Base-by-base conservation (phyloP, 2,329 filamentous ascomycete species). In the Aspergillus pseudotamarii region DNA sequence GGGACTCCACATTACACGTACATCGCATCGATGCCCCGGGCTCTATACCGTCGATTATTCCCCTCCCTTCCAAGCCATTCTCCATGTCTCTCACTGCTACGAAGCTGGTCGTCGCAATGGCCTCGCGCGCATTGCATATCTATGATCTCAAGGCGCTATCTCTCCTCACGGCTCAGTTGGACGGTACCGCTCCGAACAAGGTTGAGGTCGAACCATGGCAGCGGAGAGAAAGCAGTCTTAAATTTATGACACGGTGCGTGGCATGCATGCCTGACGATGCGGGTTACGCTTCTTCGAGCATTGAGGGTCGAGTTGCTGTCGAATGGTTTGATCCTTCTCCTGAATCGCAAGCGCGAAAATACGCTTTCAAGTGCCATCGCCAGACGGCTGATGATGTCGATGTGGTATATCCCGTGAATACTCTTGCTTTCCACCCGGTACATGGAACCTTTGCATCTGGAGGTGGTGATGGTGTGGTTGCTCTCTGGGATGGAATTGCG, bases 351-450 rank as follows among this genome's bases (percentile, higher is more conserved):
- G 90, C 91, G 45, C 88, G 94, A 69, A 98, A 97, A 78, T 99
- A 98, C 77, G 95, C 95, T 16, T 99, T 99, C 87, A 99, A 99
- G 79, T 99, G 95, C 79, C 95, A 99, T 79, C 88, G 95, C 5
- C 92, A 96, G 77, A 85, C 88, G 34, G 75, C 81, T 59, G 85
- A 85, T 50, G 88, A 88, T 57, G 88, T 85, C 32, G 94, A 97
- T 72, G 85, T 97, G 5, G 92, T 97, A 3, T 97, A 94, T 73
- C 94, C 94, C 0, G 94, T 97, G 69, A 95, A 97, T 74, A 91
- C 93, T 3, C 85, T 97, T 9, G 88, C 92, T 0, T 97, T 96
- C 81, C 93, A 97, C 77, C 92, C 93, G 0, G 80, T 90, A 1
- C 83, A 88, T 67, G 92, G 92, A 65, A 96, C 93, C 0, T 97